Evolutionary conservation across 345 rosid genomes (phyloP), one percentile per base, ranked within the genome.

Genomic region (Anacardium occidentale): DNA sequence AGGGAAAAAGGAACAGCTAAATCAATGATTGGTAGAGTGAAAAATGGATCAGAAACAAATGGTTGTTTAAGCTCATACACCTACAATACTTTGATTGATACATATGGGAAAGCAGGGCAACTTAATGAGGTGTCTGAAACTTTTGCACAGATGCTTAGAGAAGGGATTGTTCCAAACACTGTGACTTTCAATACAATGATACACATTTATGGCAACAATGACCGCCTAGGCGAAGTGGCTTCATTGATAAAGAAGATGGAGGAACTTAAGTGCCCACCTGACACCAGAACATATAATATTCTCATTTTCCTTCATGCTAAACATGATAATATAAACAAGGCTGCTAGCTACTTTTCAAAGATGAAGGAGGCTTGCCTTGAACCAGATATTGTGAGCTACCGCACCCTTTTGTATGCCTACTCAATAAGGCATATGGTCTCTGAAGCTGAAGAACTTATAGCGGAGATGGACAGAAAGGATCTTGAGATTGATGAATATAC

Each of bases 181-280:
- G 95, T 90, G 78, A 94, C 95, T 76, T 91, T 89, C 76, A 94
- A 94, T 62, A 88, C 94, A 2, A 81, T 94, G 90, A 90, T 94
- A 75, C 94, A 92, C 83, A 88, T 89, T 11, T 89, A 74, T 76
- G 97, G 98, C 55, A 94, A 84, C 74, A 74, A 88, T 20, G 90
- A 90, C 62, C 83, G 77, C 79, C 83, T 88, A 47, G 85, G 82
- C 22, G 95, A 90, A 81, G 91, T 87, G 71, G 72, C 80, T 72
- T 80, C 82, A 7, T 79, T 94, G 78, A 88, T 94, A 82, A 77
- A 75, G 70, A 92, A 71, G 82, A 95, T 88, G 96, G 85, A 91
- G 81, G 86, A 83, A 82, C 87, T 89, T 56, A 83, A 50, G 14
- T 92, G 96, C 66, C 75, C 56, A 24, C 91, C 89, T 6, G 99